Base-by-base conservation (phyloP, 202 grass and related monocot species). In the Carex arenaria region DNA sequence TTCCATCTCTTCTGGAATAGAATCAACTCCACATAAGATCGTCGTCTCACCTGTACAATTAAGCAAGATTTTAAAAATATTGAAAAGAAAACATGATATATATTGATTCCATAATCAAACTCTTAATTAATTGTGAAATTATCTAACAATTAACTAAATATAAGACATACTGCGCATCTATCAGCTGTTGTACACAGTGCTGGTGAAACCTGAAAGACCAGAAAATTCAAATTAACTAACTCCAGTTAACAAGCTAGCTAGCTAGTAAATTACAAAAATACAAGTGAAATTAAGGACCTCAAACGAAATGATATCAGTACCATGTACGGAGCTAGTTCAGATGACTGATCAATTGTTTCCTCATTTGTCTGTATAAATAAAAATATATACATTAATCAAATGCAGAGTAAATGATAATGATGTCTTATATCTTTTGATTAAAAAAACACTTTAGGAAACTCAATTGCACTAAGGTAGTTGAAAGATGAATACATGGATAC, bases 1-100 rank as follows among this genome's bases (percentile, higher is more conserved):
- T 84, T 84, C 93, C 93, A 95, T 82, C 93, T 87, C 74, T 53
- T 56, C 64, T 89, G 85, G 74, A 95, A 95, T 71, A 95, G 30
- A 87, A 90, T 14, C 80, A 87, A 73, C 87, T 95, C 93, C 11
- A 64, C 74, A 40, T 90, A 95, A 14, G 93, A 95, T 13, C 90
- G 83, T 63, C 78, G 28, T 60, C 90, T 87, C 67, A 95, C 90
- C 9, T 82, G 61, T 52, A 67, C 8, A 54, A 26, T 26, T 26
- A 26, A 31, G 61, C 19, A 82, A 82, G 63, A 67, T 34, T 26
- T 26, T 20, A 22, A 81, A 51, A 49, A 65, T 17, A 23, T 63
- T 28, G 11, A 32, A 22, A 81, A 67, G 10, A 32, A 67, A 81
- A 64, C 12, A 65, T 17, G 1, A 12, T 67, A 65, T 80, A 12